A percentile compares a stretch with the other conserved stretches of the same genome.
Conservation (phyloP, 257 asterid genomes). For the Hygrophila difformis region DNA sequence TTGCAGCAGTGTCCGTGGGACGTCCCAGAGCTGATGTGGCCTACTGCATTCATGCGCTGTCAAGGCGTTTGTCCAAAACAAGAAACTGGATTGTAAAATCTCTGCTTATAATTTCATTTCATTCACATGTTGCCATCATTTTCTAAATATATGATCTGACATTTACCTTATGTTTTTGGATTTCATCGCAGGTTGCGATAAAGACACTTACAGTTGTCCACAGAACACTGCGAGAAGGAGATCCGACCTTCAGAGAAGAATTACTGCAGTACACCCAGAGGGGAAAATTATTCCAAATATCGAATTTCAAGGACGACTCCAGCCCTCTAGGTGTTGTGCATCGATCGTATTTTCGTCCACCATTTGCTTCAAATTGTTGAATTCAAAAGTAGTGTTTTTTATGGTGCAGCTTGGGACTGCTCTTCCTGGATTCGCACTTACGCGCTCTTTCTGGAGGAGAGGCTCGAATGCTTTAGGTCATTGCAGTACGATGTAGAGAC, state of each 20-base stretch:
- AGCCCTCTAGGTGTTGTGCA: slow-evolving; percentile 64
- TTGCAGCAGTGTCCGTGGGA: slow-evolving; percentile 40
- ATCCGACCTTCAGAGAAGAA: slow-evolving; percentile 68
- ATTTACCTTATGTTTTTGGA: too few species aligned
- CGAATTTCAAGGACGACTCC: slow-evolving; percentile 75
- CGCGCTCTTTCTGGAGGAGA: slow-evolving; percentile 64
- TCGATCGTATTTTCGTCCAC: slow-evolving; percentile 9
- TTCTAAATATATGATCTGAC: too few species aligned
- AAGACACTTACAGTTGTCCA: slow-evolving; percentile 57
- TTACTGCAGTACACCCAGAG: slow-evolving; percentile 45
- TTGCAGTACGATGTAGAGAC: slow-evolving; percentile 56
- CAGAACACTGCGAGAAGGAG: slow-evolving; percentile 65
- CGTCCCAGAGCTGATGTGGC: slow-evolving; percentile 75
- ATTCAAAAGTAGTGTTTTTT: too few species aligned
- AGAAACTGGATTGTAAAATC: slow-evolving; percentile 55
- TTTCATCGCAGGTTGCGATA: slow-evolving; percentile 73
- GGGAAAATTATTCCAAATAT: slow-evolving; percentile 48
- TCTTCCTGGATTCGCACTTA: slow-evolving; percentile 70
- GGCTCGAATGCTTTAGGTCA: slow-evolving; percentile 53
- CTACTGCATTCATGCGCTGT: slow-evolving; percentile 65
- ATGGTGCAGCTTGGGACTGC: slow-evolving; percentile 74
- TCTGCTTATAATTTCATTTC: not conserved
- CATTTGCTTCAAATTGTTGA: slow-evolving; percentile 6
- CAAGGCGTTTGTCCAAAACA: slow-evolving; percentile 56
- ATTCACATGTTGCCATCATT: too few species aligned